Base-by-base conservation (phyloP, 306 rosid genomes). In the Abrus precatorius region DNA sequence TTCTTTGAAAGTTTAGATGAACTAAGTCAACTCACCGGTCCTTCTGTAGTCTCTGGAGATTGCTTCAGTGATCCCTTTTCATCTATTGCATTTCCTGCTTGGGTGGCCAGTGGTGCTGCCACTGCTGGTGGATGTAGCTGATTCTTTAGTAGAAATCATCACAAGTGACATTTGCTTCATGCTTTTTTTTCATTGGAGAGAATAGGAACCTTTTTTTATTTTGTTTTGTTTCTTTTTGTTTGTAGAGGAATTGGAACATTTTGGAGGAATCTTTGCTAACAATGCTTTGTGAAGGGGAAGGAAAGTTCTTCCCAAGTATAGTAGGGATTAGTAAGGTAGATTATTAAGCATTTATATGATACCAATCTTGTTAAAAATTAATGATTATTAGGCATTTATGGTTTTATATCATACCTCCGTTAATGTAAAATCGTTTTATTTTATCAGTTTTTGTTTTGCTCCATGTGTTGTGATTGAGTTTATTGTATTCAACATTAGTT, bases 1-100 rank as follows among this genome's bases (percentile, higher is more conserved):
- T 93, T 92, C 91, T 91, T 89, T 50, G 92, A 86, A 38, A 93
- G 92, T 13, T 86, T 92, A 61, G 97, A 92, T 20, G 97, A 91
- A 20, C 80, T 95, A 10, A 88, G 83, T 4, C 62, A 90, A 36
- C 82, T 88, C 55, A 14, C 45, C 6, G 29, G 34, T 0, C 12
- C 82, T 27, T 36, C 7, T 56, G 65, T 36, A 0, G 49, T 5
- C 3, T 9, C 80, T 69, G 97, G 83, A 77, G 98, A 90, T 7
- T 85, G 77, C 80, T 88, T 88, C 47, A 30, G 78, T 62, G 99
- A 92, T 48, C 83, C 86, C 10, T 90, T 92, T 9, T 87, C 95
- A 29, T 73, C 82, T 3, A 85, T 88, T 6, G 78, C 81, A 7
- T 69, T 88, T 2, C 86, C 97, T 9, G n/a, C 79, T 14, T 95